These are phyloP conservation scores for Lentinula detonsa DNA, from an alignment of 768 basidiomycete species.

Conservation along the genomic window DNA sequence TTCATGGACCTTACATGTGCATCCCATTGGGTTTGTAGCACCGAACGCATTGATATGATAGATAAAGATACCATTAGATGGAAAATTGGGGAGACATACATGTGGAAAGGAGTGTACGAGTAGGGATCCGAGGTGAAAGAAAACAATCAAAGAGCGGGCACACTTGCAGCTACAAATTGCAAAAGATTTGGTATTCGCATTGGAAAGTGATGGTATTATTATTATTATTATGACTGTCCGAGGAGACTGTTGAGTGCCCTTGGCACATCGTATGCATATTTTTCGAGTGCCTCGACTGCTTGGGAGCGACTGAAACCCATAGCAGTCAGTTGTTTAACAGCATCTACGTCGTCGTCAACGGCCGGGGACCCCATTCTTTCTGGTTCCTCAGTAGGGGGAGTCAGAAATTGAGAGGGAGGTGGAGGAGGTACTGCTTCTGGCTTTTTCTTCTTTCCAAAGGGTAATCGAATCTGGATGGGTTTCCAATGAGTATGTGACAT, in stretches of 20 bases:
- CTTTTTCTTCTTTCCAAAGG: conserved; percentile 75
- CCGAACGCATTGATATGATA: background rate
- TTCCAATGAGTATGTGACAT: conserved; percentile 6
- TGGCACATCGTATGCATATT: conserved; percentile 75
- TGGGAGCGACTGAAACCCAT: conserved; percentile 91
- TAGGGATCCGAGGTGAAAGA: background rate
- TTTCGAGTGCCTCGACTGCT: conserved; percentile 81
- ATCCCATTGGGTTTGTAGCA: no score
- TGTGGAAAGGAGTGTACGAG: background rate
- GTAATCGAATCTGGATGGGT: conserved; percentile 59
- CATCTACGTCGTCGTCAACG: conserved; percentile 65
- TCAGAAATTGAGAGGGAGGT: conserved; percentile 30
- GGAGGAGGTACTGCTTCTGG: conserved; percentile 40
- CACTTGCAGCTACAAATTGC: background rate
- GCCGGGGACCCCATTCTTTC: conserved; percentile 40
- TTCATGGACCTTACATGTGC: no score
- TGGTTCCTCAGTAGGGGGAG: conserved; percentile 41
- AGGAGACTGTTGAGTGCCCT: conserved; percentile 74
- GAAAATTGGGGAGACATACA: background rate
- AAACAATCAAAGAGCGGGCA: background rate
- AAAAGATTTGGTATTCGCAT: background rate
- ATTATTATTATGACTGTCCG: conserved; percentile 18
- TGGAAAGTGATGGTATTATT: background rate
- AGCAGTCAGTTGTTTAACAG: conserved; percentile 71
- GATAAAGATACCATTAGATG: conserved; percentile 3